Base-by-base conservation (phyloP, 805 yeast species). In the Kregervanrija pseudodelftensis region DNA sequence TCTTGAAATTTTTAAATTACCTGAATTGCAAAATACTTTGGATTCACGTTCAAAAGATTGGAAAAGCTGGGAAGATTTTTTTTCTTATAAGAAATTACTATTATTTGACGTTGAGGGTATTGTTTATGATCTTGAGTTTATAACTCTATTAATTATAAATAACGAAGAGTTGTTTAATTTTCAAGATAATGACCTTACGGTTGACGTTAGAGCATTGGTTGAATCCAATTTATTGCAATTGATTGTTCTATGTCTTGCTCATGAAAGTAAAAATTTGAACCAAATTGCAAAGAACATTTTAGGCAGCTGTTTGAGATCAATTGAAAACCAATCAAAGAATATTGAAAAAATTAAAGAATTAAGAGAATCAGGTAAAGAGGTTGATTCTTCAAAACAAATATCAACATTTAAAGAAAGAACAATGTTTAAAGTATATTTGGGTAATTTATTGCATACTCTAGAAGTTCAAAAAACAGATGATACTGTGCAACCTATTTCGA, bases 91-190 rank as follows among this genome's bases (percentile, higher is more conserved):
- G 17, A 31, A 42, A 39, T 45, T 16, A 41, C 52, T 11, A 33
- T 41, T 33, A 30, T 47, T 17, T 11, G 40, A 33, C n/a, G 31
- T 8, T 13, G 16, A 8, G 49, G 36, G 35, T 5, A 58, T 68
- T 0, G 50, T 65, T 7, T 85, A 89, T 60, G 91, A 87, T 57
- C 73, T 80, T n/a, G 80, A 82, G 55, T 86, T 89, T 55, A 53
- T 89, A 33, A 59, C 86, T 48, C 66, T 83, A 44, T 57, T 81
- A 48, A 62, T 82, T 4, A 58, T 83, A 33, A 82, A 80, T 58
- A 84, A 80, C 52, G 80, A 77, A 4, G 90, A 84, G 49, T 65
- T 85, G 31, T 72, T 84, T 36, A 61, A 57, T 28, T 45, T 64
- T 11, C 50, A 40, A 44, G 48, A 49, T 9, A 49, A 46, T 1